phyloP scores from a whole-genome alignment of 768 basidiomycete species.

The Inosperma sp. region DNA sequence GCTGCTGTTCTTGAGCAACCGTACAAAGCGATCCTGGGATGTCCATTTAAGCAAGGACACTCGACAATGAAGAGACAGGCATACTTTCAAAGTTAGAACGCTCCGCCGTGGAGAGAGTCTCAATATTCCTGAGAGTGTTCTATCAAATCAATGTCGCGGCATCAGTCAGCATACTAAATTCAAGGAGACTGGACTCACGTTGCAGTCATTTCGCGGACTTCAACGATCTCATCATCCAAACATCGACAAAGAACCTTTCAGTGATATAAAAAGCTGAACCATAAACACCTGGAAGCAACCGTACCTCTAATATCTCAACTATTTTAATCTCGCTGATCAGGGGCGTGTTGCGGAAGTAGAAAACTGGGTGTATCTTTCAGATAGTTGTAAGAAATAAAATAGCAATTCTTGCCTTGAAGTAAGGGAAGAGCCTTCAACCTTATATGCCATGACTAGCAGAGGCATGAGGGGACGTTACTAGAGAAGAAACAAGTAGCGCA shows the following conservation, averaged over 20 bases:
- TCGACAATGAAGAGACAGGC: not conserved
- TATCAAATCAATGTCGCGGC: slow-evolving; percentile 26
- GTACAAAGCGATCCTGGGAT: slow-evolving; percentile 79
- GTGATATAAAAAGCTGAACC: not conserved
- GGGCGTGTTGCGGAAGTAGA: slow-evolving; percentile 88
- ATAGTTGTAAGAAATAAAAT: not conserved
- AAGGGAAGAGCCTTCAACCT: slow-evolving; percentile 82
- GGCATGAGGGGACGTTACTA: not conserved
- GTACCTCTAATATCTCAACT: slow-evolving; percentile 74
- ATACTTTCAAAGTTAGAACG: slow-evolving; percentile 66
- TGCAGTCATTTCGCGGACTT: slow-evolving; percentile 87
- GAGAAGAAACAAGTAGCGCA: slow-evolving; percentile 20
- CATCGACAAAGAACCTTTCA: slow-evolving; percentile 70
- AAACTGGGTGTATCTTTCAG: slow-evolving; percentile 42
- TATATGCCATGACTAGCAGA: slow-evolving; percentile 74
- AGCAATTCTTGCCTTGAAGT: slow-evolving; percentile 53
- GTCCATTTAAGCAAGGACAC: not conserved
- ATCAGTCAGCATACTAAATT: slow-evolving; percentile 1
- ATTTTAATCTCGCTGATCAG: slow-evolving; percentile 71
- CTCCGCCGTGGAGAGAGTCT: slow-evolving; percentile 77
- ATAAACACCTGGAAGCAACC: not conserved
- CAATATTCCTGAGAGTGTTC: slow-evolving; percentile 78
- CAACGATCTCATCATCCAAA: slow-evolving; percentile 80
- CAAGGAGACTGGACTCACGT: slow-evolving; percentile 45
- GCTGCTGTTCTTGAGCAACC: slow-evolving; percentile 61